Evolutionary conservation across 148 eudicot species (phyloP), one percentile per base, ranked within the genome.

Genomic region (Gaultheria prostrata): DNA sequence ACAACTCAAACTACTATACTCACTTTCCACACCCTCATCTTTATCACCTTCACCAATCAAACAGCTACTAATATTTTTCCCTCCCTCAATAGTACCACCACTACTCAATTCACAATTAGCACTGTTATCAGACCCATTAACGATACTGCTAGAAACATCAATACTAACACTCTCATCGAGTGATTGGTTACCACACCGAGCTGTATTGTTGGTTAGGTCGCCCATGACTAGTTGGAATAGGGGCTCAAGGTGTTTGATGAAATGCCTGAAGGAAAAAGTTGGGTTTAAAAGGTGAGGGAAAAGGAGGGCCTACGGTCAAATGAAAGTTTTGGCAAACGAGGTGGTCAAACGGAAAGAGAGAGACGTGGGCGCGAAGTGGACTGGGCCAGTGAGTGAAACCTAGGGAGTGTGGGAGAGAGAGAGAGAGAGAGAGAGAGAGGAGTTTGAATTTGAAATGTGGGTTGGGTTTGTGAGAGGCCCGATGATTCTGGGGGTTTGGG

Each of bases 341-440:
- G 90, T 65, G 83, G 94, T 90, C 93, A 92, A 90, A 92, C 87
- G 75, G 83, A 70, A 87, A 77, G 88, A 85, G 89, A 82, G 84
- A 84, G 87, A 86, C 77, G 83, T 82, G 88, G 87, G 88, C 76
- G 53, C 35, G 76, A 83, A 81, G 70, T 49, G 70, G 50, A 74
- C 21, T 4, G 26, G 32, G 61, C 69, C 24, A 82, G 17, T 77
- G 80, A 78, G 80, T 48, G 46, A 20, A 28, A 77, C 14, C 26
- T 15, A 51, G 63, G 57, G 39, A 3, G 4, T 24, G 4, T 24
- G 50, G 9, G 4, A 7, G 73, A 12, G 20, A 74, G 48, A 13
- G 57, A 17, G 17, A 11, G 48, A 39, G 6, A 2, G 74, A 13
- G 21, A 74, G 49, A 15, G 61, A 18, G 18, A 11, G 65, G 43